phyloP scores from a whole-genome alignment of 2,329 filamentous ascomycete species.

The Phyllosticta citrichinensis region DNA sequence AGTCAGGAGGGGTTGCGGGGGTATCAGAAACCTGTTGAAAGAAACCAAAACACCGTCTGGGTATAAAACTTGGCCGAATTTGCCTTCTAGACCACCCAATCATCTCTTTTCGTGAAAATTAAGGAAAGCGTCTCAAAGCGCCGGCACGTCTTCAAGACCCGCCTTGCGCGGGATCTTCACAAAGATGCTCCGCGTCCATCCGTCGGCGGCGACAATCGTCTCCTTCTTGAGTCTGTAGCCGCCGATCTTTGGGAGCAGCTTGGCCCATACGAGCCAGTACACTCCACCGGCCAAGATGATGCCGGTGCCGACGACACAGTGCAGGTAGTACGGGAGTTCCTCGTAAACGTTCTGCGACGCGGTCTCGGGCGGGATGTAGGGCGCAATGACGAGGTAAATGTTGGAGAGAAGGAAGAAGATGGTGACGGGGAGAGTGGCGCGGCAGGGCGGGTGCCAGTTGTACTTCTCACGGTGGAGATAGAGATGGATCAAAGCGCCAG shows the following conservation, averaged over 20 bases:
- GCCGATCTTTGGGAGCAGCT: conserved; percentile 36
- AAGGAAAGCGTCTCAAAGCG: not conserved
- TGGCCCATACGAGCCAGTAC: conserved; percentile 44
- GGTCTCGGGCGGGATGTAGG: conserved; percentile 39
- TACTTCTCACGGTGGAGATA: conserved; percentile 34
- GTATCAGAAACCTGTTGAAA: not conserved
- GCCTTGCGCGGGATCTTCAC: conserved; percentile 14
- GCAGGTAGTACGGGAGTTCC: conserved; percentile 43
- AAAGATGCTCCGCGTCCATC: conserved; percentile 31
- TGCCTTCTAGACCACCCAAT: not conserved
- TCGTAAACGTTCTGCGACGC: conserved; percentile 42
- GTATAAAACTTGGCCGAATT: not conserved
- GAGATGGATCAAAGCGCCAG: conserved; percentile 38
- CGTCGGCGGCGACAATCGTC: conserved; percentile 24
- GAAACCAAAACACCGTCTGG: not conserved
- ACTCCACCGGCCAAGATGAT: conserved; percentile 41
- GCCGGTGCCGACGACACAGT: conserved; percentile 43
- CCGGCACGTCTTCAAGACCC: not conserved
- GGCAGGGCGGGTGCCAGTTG: conserved; percentile 40
- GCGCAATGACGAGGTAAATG: conserved; percentile 42
- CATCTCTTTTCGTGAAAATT: not conserved
- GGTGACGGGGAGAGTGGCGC: conserved; percentile 39
- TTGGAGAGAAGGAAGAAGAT: conserved; percentile 45
- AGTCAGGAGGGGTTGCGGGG: not conserved
- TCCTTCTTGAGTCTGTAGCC: conserved; percentile 28